phyloP scores from a whole-genome alignment of 2,329 filamentous ascomycete genomes.

The Cercospora nicotianae region DNA sequence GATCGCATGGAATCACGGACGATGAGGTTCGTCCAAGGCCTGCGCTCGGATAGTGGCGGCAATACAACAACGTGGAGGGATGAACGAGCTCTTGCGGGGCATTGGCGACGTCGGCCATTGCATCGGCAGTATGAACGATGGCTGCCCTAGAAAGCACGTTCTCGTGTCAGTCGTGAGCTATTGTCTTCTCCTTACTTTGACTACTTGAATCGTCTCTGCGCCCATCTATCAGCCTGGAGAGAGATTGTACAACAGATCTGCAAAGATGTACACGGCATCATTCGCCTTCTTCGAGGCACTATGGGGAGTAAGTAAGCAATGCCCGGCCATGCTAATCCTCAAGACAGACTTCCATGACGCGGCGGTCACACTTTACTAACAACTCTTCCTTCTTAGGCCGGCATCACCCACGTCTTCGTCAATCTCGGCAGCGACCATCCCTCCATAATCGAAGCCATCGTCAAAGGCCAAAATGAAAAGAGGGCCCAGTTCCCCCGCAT shows the following conservation, averaged over 20 bases:
- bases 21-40: background rate
- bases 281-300: slow-evolving; percentile 81
- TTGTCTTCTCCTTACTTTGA: background rate
- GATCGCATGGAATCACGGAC: background rate
- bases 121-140: background rate
- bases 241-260: background rate
- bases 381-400: slow-evolving; percentile 42
- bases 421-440: slow-evolving; percentile 73
- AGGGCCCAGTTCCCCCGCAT: slow-evolving; percentile 67
- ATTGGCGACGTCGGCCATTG: background rate
- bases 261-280: slow-evolving; percentile 64
- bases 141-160: background rate
- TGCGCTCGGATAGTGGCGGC: background rate
- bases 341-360: background rate
- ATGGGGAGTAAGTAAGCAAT: slow-evolving; percentile 58
- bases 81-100: background rate
- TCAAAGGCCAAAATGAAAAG: slow-evolving; percentile 69
- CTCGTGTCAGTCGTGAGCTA: background rate
- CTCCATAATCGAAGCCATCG: slow-evolving; percentile 76
- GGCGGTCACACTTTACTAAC: background rate
- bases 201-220: background rate
- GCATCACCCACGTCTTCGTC: slow-evolving; percentile 62
- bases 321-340: background rate
- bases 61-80: background rate
- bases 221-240: background rate